Evolutionary conservation across 2,329 filamentous ascomycete genomes (phyloP).

Genomic region (Bipolaris zeicola): DNA sequence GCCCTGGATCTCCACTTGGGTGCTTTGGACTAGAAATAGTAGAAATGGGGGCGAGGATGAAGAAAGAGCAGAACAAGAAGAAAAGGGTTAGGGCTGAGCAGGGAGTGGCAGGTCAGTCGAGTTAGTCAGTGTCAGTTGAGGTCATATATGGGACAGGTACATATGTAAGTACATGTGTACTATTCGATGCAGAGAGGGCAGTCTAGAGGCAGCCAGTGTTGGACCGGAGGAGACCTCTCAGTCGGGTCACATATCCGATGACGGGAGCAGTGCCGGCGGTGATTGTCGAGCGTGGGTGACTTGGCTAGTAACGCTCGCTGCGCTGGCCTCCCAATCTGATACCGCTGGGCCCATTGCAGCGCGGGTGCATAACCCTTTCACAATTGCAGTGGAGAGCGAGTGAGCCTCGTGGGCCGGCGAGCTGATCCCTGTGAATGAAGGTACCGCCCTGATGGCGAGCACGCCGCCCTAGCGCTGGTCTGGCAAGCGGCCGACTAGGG

Average conservation of each 20-base stretch:
- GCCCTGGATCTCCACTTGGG: conserved; percentile 35
- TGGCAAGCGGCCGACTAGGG: conserved; percentile 32
- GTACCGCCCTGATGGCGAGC: conserved; percentile 40
- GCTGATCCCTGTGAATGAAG: conserved; percentile 34
- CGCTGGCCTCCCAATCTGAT: conserved; percentile 32
- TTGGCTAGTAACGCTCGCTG: conserved; percentile 32
- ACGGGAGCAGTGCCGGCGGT: conserved; percentile 25
- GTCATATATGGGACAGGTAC: background rate
- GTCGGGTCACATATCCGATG: conserved; percentile 21
- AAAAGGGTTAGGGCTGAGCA: too few relatives aligned
- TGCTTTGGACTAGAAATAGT: conserved; percentile 10
- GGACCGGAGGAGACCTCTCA: conserved; percentile 31
- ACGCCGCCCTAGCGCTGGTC: conserved; percentile 36
- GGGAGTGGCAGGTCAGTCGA: background rate
- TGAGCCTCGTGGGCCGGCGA: conserved; percentile 42
- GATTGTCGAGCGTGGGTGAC: conserved; percentile 26
- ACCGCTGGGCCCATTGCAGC: conserved; percentile 36
- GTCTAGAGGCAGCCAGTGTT: conserved; percentile 34
- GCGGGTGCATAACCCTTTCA: conserved; percentile 43
- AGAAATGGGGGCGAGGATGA: too few relatives aligned
- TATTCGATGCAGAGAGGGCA: background rate
- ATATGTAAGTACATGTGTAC: conserved; percentile 3
- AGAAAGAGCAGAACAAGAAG: too few relatives aligned
- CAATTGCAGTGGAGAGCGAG: conserved; percentile 43
- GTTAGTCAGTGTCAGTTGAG: too few relatives aligned